Base-by-base conservation (phyloP, 163 green algal species). In the Chlamydomonas reinhardtii region DNA sequence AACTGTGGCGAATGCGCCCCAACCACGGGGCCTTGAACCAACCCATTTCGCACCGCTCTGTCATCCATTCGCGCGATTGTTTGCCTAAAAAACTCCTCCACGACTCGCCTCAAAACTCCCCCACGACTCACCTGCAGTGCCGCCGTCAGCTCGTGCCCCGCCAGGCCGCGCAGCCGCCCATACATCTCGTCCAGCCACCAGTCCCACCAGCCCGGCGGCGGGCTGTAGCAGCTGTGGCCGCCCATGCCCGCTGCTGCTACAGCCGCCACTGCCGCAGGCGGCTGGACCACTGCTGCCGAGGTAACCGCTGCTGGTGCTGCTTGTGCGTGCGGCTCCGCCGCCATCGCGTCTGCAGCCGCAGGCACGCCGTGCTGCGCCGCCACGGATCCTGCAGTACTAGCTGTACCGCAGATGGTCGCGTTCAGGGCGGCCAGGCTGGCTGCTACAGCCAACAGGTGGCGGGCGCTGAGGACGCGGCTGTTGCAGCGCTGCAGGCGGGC, bases 131-230 rank as follows among this genome's bases (percentile, higher is more conserved):
- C 80, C 69, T 56, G 54, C 70, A 79, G 34, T 27, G 59, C 80
- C 17, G 35, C 69, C 70, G 69, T 29, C 27, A 86, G 70, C 54
- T 86, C 80, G 37, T 79, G 80, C 3, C 54, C 52, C 27, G 35
- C 22, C 52, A 86, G 35, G 25, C 15, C 19, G 20, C 24, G 20
- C 69, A 74, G 34, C 34, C 69, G 20, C 32, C 70, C 69, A 70
- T 86, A 86, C 69, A 74, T 79, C 80, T 86, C 80, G 16, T 74
- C 70, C 54, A 86, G 32, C 80, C 80, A 86, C 80, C 80, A 86
- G 19, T 65, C 34, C 34, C 79, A 29, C 80, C 80, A 86, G 15
- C 48, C 80, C 27, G 34, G 34, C 9, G 70, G 2, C 8, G 80
- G 80, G n/a, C 17, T 27, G 54, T 72, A 34, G 24, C 62, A 70